Conservation (phyloP, 192 early-diverging fungal genomes). For the Backusella westeae region DNA sequence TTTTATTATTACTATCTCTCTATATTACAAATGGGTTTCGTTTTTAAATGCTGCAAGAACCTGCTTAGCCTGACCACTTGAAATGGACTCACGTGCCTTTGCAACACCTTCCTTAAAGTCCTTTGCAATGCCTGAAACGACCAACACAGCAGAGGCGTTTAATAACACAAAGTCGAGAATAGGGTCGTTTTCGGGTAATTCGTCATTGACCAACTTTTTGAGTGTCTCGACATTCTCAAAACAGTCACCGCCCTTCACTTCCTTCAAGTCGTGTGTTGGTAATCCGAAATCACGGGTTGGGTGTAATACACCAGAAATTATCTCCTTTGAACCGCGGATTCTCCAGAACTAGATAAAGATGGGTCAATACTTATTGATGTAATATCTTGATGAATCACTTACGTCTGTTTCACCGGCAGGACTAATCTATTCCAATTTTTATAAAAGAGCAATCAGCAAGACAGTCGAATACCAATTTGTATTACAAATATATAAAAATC, state of each 20-base stretch:
- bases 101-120: constrained; percentile 74
- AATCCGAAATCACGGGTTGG: constrained; percentile 88
- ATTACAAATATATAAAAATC: background rate
- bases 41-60: constrained; percentile 64
- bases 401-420: constrained; percentile 86
- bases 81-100: constrained; percentile 73
- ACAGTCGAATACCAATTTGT: background rate
- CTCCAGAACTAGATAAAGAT: constrained; percentile 63
- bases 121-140: constrained; percentile 71
- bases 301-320: constrained; percentile 63
- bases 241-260: constrained; percentile 70
- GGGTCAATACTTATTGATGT: background rate
- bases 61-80: constrained; percentile 62
- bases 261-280: constrained; percentile 61
- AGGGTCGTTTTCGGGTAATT: constrained; percentile 58
- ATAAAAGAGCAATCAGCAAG: background rate
- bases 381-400: constrained; percentile 4
- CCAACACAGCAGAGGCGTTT: constrained; percentile 87
- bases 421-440: constrained; percentile 58
- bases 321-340: constrained; percentile 56
- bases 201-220: constrained; percentile 61
- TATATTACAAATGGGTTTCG: constrained; percentile 25
- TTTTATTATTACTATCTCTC: no score
- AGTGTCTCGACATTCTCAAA: constrained; percentile 76
- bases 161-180: constrained; percentile 91